These are phyloP conservation scores for Boletus austroedulis DNA, from an alignment of 1,284 basidiomycete genomes.

Conservation along the genomic window DNA sequence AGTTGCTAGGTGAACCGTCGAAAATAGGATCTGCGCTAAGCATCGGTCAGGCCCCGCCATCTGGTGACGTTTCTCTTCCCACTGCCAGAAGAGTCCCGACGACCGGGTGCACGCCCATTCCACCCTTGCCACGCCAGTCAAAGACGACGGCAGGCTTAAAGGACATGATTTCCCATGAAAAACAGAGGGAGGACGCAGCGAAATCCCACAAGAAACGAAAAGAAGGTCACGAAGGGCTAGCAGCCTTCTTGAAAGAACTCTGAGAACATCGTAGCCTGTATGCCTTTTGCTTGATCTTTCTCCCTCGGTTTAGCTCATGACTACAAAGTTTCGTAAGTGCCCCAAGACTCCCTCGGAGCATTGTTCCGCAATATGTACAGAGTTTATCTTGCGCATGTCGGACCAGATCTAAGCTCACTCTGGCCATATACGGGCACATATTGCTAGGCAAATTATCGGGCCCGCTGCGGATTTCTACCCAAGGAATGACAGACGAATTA, in stretches of 20 bases:
- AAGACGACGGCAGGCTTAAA: slow-evolving; percentile 51
- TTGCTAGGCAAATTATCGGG: too few species aligned
- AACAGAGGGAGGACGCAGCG: slow-evolving; percentile 45
- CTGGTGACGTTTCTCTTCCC: not conserved
- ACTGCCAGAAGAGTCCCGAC: not conserved
- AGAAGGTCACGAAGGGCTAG: slow-evolving; percentile 41
- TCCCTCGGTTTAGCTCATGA: not conserved
- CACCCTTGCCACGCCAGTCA: slow-evolving; percentile 5
- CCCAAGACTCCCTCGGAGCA: too few species aligned
- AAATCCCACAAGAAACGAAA: slow-evolving; percentile 25
- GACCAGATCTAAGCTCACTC: not conserved
- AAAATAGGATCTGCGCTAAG: not conserved
- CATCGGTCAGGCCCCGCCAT: not conserved
- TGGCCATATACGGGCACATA: not conserved
- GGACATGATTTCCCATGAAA: slow-evolving; percentile 59
- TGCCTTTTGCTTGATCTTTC: not conserved
- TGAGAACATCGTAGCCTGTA: slow-evolving; percentile 7
- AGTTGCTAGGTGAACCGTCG: not conserved
- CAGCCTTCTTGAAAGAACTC: slow-evolving; percentile 55
- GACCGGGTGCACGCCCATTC: not conserved
- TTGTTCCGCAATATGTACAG: not conserved
- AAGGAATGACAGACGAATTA: not conserved
- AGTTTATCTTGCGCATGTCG: not conserved
- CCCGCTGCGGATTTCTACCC: not conserved
- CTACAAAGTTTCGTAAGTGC: too few species aligned